Base-by-base conservation (phyloP, 305 asterid genomes). In the Fraxinus sp. region DNA sequence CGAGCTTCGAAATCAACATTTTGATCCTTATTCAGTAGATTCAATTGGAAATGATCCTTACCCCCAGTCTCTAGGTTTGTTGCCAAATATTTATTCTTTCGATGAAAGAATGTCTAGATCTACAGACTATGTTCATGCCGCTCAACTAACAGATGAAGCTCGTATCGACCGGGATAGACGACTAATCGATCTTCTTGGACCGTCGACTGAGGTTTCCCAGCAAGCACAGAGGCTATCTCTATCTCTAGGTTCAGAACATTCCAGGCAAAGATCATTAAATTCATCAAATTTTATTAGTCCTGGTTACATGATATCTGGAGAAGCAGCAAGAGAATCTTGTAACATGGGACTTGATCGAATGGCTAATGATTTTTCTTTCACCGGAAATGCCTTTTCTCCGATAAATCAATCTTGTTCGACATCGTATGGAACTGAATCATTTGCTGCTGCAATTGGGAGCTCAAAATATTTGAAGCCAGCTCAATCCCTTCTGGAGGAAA, bases 381-480 rank as follows among this genome's bases (percentile, higher is more conserved):
- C 86, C 5, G 89, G 89, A 46, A 83, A 11, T 76, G 80, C 78
- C 16, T 89, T 81, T 41, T 35, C 81, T 11, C 78, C 84, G 18
- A 20, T 84, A 57, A 89, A 74, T 37, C 91, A 85, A 57, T 79
- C 91, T 1, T 83, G 89, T 85, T 80, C 86, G 20, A 85, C 79
- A 9, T 83, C 88, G 20, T 87, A 87, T 14, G 93, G 90, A 30
- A 64, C 88, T n/a, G 97, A 91, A 75, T 70, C 92, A 6, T 83
- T 89, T 44, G 81, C 85, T 2, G 80, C 85, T n/a, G 78, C 84
- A 7, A 70, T 89, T 30, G 91, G 88, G 6, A 81, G 84, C 86
- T 94, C 99, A 3, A 93, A 88, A 64, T 97, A 90, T 85, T 76
- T 97, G 79, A 93, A 88, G 74, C 92, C 97, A 5, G 89, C 93